Percentiles rank a stretch among this genome's conserved stretches.
These are phyloP conservation scores for Fusarium sulawesiense DNA, from an alignment of 2,329 filamentous ascomycete species.

Conservation along the genomic window DNA sequence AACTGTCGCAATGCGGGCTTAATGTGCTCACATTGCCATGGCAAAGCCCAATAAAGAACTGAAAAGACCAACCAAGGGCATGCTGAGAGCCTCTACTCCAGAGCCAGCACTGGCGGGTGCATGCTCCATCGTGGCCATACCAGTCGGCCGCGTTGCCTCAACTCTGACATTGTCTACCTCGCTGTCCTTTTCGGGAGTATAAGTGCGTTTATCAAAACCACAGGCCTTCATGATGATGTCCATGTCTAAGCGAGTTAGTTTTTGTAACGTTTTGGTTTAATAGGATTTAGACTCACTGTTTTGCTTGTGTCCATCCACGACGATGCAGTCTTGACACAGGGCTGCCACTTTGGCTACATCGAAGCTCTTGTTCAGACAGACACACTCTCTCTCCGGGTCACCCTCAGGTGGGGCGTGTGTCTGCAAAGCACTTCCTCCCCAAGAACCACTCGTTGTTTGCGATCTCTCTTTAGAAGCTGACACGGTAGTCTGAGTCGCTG, in stretches of 20 bases:
- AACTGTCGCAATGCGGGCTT: not conserved
- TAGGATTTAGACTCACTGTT: slow-evolving; percentile 46
- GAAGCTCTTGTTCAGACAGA: slow-evolving; percentile 55
- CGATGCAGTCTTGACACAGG: slow-evolving; percentile 55
- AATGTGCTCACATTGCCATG: slow-evolving; percentile 12
- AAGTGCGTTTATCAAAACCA: slow-evolving; percentile 48
- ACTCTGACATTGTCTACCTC: slow-evolving; percentile 51
- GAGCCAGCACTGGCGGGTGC: not conserved
- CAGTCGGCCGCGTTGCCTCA: slow-evolving; percentile 47
- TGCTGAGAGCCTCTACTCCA: not conserved
- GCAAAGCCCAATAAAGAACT: slow-evolving; percentile 17
- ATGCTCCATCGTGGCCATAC: slow-evolving; percentile 9
- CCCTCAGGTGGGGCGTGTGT: slow-evolving; percentile 31
- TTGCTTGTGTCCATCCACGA: slow-evolving; percentile 46
- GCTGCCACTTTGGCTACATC: slow-evolving; percentile 53
- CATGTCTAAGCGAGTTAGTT: slow-evolving; percentile 47
- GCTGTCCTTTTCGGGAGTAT: slow-evolving; percentile 48
- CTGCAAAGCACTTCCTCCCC: slow-evolving; percentile 22
- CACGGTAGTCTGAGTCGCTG: slow-evolving; percentile 5
- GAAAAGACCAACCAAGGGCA: slow-evolving; percentile 2
- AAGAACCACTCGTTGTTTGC: slow-evolving; percentile 9
- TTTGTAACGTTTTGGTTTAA: not conserved
- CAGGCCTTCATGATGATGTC: slow-evolving; percentile 52
- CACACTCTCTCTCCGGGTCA: slow-evolving; percentile 51
- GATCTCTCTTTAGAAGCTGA: slow-evolving; percentile 8